These are phyloP conservation scores for Fusarium irregulare DNA, from an alignment of 2,329 filamentous ascomycete genomes.

Conservation along the genomic window DNA sequence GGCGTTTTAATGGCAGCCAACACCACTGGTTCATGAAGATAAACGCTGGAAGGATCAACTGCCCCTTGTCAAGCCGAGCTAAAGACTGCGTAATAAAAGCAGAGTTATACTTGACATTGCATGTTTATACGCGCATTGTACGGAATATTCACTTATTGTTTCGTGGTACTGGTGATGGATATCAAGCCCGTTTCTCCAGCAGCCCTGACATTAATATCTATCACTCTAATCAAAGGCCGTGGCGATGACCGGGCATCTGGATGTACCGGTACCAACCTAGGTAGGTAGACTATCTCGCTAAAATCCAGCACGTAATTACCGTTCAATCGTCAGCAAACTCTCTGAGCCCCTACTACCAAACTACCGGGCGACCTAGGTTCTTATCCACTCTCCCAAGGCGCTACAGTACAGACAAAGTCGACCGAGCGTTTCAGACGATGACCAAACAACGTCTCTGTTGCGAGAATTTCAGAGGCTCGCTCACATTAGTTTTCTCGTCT, in stretches of 20 bases:
- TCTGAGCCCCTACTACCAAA: slow-evolving; percentile 10
- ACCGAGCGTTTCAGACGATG: slow-evolving; percentile 37
- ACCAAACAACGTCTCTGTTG: slow-evolving; percentile 24
- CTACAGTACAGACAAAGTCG: slow-evolving; percentile 10
- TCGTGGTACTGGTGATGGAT: slow-evolving; percentile 8
- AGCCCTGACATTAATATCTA: background rate
- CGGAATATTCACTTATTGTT: background rate
- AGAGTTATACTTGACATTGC: background rate
- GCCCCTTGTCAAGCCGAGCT: slow-evolving; percentile 5
- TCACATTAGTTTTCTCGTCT: background rate
- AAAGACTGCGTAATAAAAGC: background rate
- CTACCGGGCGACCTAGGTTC: slow-evolving; percentile 7
- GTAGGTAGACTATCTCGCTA: background rate
- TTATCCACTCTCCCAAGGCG: slow-evolving; percentile 13
- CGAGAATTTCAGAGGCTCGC: background rate
- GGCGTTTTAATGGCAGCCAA: background rate
- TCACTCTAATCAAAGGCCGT: background rate
- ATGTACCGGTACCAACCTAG: background rate
- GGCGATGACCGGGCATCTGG: background rate
- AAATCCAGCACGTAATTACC: slow-evolving; percentile 3
- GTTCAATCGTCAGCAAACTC: slow-evolving; percentile 1
- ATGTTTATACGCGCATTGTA: background rate
- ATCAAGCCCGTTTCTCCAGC: slow-evolving; percentile 3
- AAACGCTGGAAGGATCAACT: slow-evolving; percentile 6
- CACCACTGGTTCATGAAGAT: slow-evolving; percentile 26